Percentiles rank a stretch among this genome's conserved stretches.
These are phyloP conservation scores for Umbilicus rupestris DNA, from an alignment of 164 flowering plant species.

Conservation along the genomic window DNA sequence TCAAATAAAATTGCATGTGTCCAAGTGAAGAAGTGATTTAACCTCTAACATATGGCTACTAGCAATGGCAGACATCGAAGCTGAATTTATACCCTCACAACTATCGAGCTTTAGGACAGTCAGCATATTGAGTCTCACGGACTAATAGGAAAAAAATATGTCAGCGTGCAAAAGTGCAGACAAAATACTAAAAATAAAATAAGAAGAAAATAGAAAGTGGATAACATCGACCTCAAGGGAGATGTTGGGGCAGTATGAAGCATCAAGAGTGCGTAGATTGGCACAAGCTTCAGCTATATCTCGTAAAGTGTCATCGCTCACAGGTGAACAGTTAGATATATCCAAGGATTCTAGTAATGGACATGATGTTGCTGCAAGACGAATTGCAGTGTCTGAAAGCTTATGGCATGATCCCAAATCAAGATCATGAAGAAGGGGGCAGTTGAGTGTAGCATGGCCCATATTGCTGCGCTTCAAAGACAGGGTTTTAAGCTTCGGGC, in stretches of 20 bases:
- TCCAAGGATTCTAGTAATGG: conserved; percentile 60
- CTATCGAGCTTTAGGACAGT: conserved; percentile 75
- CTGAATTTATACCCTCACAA: conserved; percentile 94
- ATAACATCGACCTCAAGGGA: conserved; percentile 67
- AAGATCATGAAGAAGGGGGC: conserved; percentile 64
- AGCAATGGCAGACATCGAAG: conserved; percentile 79
- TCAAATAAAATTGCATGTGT: neutral
- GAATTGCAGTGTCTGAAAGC: conserved; percentile 89
- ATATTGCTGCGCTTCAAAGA: conserved; percentile 82
- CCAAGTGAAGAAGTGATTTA: neutral
- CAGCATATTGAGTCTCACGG: conserved; percentile 74
- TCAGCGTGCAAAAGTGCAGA: neutral
- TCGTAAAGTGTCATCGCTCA: conserved; percentile 88
- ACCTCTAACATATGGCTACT: conserved; percentile 71
- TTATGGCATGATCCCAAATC: conserved; percentile 92
- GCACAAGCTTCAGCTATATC: conserved; percentile 54
- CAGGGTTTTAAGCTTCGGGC: conserved; percentile 73
- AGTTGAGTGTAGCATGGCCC: conserved; percentile 71
- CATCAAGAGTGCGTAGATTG: conserved; percentile 64
- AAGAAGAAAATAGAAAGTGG: neutral
- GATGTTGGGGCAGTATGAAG: conserved; percentile 93
- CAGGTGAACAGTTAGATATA: conserved; percentile 83
- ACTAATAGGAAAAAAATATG: conserved; percentile 27
- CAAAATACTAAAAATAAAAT: neutral
- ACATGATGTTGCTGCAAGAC: conserved; percentile 75